phyloP scores from a whole-genome alignment of 495 filamentous ascomycete species.

The Penicillium longicatenatum region DNA sequence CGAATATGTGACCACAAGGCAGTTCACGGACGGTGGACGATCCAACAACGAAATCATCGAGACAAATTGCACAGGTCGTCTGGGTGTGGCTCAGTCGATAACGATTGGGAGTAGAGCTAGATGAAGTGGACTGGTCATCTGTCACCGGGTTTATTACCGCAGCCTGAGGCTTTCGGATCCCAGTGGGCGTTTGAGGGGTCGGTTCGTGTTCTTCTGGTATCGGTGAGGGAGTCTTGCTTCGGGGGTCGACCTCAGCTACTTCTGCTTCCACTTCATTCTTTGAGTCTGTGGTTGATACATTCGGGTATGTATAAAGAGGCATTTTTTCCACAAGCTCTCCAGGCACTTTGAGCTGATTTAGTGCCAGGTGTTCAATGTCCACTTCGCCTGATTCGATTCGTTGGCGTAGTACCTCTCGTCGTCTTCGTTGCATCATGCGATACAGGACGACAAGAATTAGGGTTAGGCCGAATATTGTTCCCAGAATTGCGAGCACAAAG shows the following conservation, averaged over 20 bases:
- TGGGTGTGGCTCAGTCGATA: constrained; percentile 35
- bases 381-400: constrained; percentile 75
- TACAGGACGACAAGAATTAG: constrained; percentile 66
- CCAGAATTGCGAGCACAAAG: constrained; percentile 79
- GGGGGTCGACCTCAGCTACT: constrained; percentile 11
- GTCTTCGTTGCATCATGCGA: constrained; percentile 69
- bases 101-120: constrained; percentile 1
- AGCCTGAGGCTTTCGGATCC: constrained; percentile 21
- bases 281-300: constrained; percentile 27
- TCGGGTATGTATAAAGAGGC: constrained; percentile 72
- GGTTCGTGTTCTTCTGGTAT: constrained; percentile 3
- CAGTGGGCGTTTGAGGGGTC: neutral
- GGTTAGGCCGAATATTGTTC: constrained; percentile 66
- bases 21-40: constrained; percentile 76
- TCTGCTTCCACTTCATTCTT: constrained; percentile 9
- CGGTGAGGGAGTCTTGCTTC: constrained; percentile 7
- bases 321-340: constrained; percentile 65
- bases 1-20: constrained; percentile 88
- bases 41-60: constrained; percentile 73
- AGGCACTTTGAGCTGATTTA: constrained; percentile 74
- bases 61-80: constrained; percentile 80
- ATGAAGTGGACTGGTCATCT: neutral
- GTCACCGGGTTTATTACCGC: constrained; percentile 16
- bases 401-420: constrained; percentile 63
- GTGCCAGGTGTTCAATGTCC: constrained; percentile 76